Evolutionary conservation across 2,329 filamentous ascomycete species (phyloP).

Genomic region (Aureobasidium mangrovei): DNA sequence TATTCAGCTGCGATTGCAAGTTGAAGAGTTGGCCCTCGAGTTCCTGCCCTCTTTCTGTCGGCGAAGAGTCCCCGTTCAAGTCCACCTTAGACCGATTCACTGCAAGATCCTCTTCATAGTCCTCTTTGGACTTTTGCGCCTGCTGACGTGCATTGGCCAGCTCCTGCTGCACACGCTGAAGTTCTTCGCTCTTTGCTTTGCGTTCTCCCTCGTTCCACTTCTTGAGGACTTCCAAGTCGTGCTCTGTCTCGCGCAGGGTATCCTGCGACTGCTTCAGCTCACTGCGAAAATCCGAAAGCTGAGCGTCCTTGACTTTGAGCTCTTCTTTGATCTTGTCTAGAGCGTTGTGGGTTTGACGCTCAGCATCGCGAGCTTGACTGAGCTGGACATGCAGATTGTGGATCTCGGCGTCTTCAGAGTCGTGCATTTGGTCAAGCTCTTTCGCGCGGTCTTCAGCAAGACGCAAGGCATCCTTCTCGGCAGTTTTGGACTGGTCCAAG

Average conservation of each 20-base stretch:
- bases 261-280: constrained; percentile 6
- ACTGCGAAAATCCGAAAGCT: neutral
- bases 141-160: neutral
- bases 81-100: constrained; percentile 16
- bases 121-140: neutral
- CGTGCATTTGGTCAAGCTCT: constrained; percentile 15
- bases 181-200: constrained; percentile 1
- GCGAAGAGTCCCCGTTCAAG: constrained; percentile 1
- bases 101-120: neutral
- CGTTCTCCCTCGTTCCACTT: neutral
- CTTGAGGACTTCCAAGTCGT: constrained; percentile 6
- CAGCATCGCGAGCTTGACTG: constrained; percentile 7
- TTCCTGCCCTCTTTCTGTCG: constrained; percentile 18
- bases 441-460: constrained; percentile 10
- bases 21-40: neutral
- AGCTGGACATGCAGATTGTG: constrained; percentile 15
- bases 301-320: neutral
- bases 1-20: neutral
- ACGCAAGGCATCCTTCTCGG: neutral
- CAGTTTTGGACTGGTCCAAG: neutral
- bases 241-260: neutral
- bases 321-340: constrained; percentile 9
- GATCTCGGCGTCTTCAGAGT: constrained; percentile 17
- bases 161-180: constrained; percentile 5
- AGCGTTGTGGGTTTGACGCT: neutral